phyloP scores from a whole-genome alignment of 805 yeast species.

The Candida qinlingensis region DNA sequence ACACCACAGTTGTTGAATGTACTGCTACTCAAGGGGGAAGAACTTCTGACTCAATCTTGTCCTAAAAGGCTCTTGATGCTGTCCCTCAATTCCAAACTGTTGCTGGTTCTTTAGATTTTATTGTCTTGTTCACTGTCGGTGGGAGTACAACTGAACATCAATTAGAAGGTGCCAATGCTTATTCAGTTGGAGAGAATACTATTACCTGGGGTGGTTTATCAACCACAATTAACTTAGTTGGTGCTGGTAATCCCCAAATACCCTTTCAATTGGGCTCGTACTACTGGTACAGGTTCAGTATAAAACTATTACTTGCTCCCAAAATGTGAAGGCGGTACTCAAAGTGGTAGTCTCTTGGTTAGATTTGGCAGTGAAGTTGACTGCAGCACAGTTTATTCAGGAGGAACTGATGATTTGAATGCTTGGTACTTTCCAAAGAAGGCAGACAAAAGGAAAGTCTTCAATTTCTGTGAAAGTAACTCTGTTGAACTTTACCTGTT shows the following conservation, averaged over 20 bases:
- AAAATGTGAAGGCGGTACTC: slow-evolving; percentile 24
- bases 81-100: slow-evolving; percentile 15
- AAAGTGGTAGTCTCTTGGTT: slow-evolving; percentile 24
- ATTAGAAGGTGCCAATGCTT: slow-evolving; percentile 25
- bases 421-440: slow-evolving; percentile 30
- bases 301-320: slow-evolving; percentile 31
- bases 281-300: slow-evolving; percentile 27
- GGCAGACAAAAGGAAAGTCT: slow-evolving; percentile 8
- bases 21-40: slow-evolving; percentile 25
- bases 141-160: slow-evolving; percentile 27
- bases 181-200: slow-evolving; percentile 24
- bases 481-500: slow-evolving; percentile 16
- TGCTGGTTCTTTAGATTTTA: slow-evolving; percentile 25
- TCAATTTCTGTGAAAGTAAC: slow-evolving; percentile 23
- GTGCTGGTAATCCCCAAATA: slow-evolving; percentile 14
- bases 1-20: slow-evolving; percentile 27
- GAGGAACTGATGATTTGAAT: slow-evolving; percentile 26
- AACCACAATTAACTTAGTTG: slow-evolving; percentile 24
- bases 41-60: slow-evolving; percentile 23
- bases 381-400: slow-evolving; percentile 17
- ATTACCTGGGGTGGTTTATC: slow-evolving; percentile 24
- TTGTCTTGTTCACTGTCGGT: slow-evolving; percentile 30
- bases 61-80: slow-evolving; percentile 24
- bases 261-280: slow-evolving; percentile 23
- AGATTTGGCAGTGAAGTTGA: slow-evolving; percentile 13